Evolutionary conservation across 306 rosid species (phyloP), one percentile per base, ranked within the genome.

Genomic region (Nissolia schottii): DNA sequence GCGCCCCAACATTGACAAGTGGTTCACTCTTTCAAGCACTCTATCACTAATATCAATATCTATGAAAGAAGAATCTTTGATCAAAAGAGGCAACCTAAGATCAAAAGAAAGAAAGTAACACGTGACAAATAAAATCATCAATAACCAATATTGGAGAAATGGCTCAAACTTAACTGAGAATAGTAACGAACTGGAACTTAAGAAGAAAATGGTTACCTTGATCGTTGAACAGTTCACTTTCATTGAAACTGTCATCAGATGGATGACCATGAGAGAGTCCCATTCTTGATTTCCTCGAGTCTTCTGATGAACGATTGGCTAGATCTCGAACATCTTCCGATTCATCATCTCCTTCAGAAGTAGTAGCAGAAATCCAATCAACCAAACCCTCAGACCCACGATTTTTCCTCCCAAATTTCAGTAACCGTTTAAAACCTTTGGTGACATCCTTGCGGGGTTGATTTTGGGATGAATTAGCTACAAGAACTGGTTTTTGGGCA

Each of bases 311-410:
- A 71, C 90, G 81, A 50, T 87, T 89, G 73, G 92, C 93, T 64
- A 67, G 87, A 90, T 95, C 99, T 59, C 93, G 90, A 41, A 93
- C 89, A 72, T 95, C 99, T 82, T 95, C 99, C 10, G 86, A 80
- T 70, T 95, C 97, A 85, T 95, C 99, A 63, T 95, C 99, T 74
- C 99, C 99, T 79, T 95, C 99, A 55, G 99, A 95, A 68, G 99
- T 95, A n/a, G 99, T 92, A 53, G 89, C 99, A 67, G 99, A 95
- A 60, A 95, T 84, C 97, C 99, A 95, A 76, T 95, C 99, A 43
- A 70, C 86, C 74, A 81, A 81, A 79, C 77, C 88, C 65, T 95
- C 99, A 3, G 96, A 81, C 67, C 96, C 99, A n/a, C 96, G 97
- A 68, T 67, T 87, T 83, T 89, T 95, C 73, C 99, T 88, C 54